Evolutionary conservation across 129 eudicot species (phyloP), one percentile per base, ranked within the genome.

Genomic region (Centella asiatica): DNA sequence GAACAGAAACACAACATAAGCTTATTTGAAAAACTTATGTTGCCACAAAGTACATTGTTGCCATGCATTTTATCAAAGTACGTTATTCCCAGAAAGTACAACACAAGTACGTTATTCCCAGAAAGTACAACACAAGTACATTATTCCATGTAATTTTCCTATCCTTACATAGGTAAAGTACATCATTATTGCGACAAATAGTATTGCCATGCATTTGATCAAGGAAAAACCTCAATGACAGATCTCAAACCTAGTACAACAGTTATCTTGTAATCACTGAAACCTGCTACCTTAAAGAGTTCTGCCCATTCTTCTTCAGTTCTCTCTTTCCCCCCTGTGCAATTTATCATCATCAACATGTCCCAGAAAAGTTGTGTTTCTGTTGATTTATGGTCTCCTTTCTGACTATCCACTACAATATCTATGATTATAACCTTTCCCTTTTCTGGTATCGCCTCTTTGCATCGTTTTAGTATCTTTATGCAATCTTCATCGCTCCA

Each of bases 401-500:
- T 44, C 48, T 8, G 1, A 44, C 17, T 13, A 12, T 44, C 48
- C 1, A 44, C 17, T 15, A 44, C 48, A 4, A 44, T 44, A 19
- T 44, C 48, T 44, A 44, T 44, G 48, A 44, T 44, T 8, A 44
- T 13, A 11, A 44, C n/a, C 4, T 44, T 44, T 44, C 48, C 48
- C 17, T 44, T 44, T 4, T 19, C 17, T 44, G 48, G 48, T 11
- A 44, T 44, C 17, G 48, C 48, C 48, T 3, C 48, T 44, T 44
- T 44, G 48, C 48, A 44, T 44, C 48, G 14, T 4, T 4, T 44
- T 4, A 44, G 48, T 44, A 81, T 66, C 55, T 70, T 67, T 42
- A 81, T 6, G 46, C 83, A 73, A 14, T 77, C 77, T 6, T 49
- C 75, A n/a, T 81, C 86, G 1, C 26, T 24, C 86, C 86, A 77